Base-by-base conservation (phyloP, 805 yeast species). In the Candida loeiensis region DNA sequence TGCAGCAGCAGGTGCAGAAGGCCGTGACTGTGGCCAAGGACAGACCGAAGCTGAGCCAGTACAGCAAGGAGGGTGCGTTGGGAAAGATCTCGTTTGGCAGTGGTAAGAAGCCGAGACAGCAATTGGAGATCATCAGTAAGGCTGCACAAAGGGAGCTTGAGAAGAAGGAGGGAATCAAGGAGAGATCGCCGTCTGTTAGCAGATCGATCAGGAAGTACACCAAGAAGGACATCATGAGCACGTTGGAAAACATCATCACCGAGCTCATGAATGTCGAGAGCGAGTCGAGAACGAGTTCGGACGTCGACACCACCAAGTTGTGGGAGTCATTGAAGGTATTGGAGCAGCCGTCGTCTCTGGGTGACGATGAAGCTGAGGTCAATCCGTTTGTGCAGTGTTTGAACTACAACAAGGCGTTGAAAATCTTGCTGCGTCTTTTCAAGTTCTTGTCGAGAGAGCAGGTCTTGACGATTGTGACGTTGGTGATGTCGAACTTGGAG, bases 1-100 rank as follows among this genome's bases (percentile, higher is more conserved):
- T 93, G 96, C 97, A 91, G 66, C 96, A 89, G 60, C 98, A 91
- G 68, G 96, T 91, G 39, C 95, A 89, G 56, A 87, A 85, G 55
- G 98, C 98, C 12, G 97, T 91, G 13, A 85, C 91, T 40, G 91
- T 87, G 28, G 99, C 97, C 17, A 86, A 87, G 58, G 96, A 88
- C 54, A 79, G 88, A 66, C 84, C 87, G 39, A 81, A 81, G 64
- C 66, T 74, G 27, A 73, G 75, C 31, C 81, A 75, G 47, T 79
- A 78, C 51, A 78, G 79, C 21, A 76, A 76, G 54, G 95, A 83
- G 55, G 96, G 96, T 53, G 93, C 95, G 2, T 71, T 91, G 44
- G 97, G 98, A 51, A 86, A 83, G 63, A 84, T 89, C 43, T 77
- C 90, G 9, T 72, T 80, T 50, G 82, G 87, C 30, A 76, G 81